Conservation (phyloP, 1,284 basidiomycete species). For the Austroboletus rostrupii region DNA sequence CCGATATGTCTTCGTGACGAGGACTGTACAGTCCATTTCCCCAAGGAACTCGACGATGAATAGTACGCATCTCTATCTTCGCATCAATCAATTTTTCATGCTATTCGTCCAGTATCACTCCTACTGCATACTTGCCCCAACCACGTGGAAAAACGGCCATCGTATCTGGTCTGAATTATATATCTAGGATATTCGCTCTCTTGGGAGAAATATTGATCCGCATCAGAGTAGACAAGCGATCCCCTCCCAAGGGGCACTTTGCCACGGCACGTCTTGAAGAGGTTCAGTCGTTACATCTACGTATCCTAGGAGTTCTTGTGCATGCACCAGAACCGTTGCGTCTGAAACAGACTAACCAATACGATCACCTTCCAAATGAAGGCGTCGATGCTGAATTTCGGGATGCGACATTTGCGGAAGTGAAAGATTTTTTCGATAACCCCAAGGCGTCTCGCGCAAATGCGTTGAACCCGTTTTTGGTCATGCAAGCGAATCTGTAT, state of each 20-base stretch:
- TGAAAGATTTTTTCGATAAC: conserved; percentile 86
- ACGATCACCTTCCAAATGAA: conserved; percentile 51
- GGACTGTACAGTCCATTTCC: conserved; percentile 83
- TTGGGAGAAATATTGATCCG: conserved; percentile 80
- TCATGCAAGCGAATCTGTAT: conserved; percentile 85
- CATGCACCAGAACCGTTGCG: conserved; percentile 70
- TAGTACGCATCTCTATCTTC: conserved; percentile 52
- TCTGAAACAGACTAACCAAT: conserved; percentile 53
- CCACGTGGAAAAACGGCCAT: conserved; percentile 79
- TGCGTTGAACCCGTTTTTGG: conserved; percentile 81
- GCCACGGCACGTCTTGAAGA: conserved; percentile 77
- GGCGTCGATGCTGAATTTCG: conserved; percentile 67
- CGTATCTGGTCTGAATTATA: conserved; percentile 83
- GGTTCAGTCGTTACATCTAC: conserved; percentile 68
- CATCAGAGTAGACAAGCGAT: conserved; percentile 79
- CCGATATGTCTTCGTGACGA: conserved; percentile 82
- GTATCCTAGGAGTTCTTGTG: conserved; percentile 65
- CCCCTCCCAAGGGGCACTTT: conserved; percentile 77
- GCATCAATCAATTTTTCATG: conserved; percentile 33
- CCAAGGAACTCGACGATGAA: conserved; percentile 80
- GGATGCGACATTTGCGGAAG: conserved; percentile 78
- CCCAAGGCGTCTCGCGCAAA: conserved; percentile 79
- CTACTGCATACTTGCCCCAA: conserved; percentile 73
- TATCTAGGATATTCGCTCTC: conserved; percentile 77
- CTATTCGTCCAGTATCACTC: conserved; percentile 60